These are phyloP conservation scores for Bipolaris sorokiniana DNA, from an alignment of 2,329 filamentous ascomycete species.

Conservation along the genomic window DNA sequence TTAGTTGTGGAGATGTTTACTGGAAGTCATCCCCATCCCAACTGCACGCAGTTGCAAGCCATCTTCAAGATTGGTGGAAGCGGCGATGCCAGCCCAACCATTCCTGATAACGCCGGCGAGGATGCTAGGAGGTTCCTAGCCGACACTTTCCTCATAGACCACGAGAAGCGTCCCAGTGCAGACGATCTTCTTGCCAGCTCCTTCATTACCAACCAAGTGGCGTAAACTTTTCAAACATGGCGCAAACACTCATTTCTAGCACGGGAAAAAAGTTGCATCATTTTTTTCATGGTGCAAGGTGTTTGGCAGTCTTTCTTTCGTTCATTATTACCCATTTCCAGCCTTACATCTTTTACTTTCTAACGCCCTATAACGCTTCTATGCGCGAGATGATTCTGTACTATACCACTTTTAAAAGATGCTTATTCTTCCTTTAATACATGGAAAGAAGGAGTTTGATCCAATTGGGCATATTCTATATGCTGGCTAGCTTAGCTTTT, in stretches of 20 bases:
- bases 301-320: conserved; percentile 1
- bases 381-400: conserved; percentile 25
- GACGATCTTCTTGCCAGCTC: conserved; percentile 85
- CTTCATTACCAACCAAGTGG: conserved; percentile 74
- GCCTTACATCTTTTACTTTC: background rate
- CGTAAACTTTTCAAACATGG: conserved; percentile 23
- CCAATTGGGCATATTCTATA: background rate
- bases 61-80: conserved; percentile 96
- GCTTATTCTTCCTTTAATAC: conserved; percentile 1
- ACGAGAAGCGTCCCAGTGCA: conserved; percentile 87
- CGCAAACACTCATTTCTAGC: conserved; percentile 11
- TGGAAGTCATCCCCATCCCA: conserved; percentile 92
- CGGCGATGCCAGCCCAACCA: conserved; percentile 82
- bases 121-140: conserved; percentile 84
- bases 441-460: background rate
- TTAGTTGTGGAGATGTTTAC: conserved; percentile 99
- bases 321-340: background rate
- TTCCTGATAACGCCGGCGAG: conserved; percentile 83
- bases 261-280: conserved; percentile 15
- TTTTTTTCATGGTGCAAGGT: conserved; percentile 5
- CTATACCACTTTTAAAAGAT: conserved; percentile 22
- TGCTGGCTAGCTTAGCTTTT: background rate
- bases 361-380: conserved; percentile 19
- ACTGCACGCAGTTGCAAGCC: conserved; percentile 94
- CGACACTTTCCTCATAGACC: conserved; percentile 94